Conservation (phyloP, 352 stramenopile species). For the Phytophthora boehmeriae region DNA sequence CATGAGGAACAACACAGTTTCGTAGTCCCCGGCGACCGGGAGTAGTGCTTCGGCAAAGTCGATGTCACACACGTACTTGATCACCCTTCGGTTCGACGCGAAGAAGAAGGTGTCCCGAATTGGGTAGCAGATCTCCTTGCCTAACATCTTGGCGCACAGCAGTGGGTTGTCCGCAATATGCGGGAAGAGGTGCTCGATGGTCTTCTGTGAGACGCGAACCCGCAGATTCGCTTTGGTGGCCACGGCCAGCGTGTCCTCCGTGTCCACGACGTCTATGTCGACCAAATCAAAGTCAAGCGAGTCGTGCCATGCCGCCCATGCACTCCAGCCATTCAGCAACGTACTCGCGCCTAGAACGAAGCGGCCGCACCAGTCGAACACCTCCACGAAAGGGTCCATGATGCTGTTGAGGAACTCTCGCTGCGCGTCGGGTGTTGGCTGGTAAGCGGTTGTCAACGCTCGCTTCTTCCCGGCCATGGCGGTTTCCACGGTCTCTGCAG, state of each 20-base stretch:
- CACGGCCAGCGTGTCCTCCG: constrained; percentile 40
- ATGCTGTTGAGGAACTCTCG: constrained; percentile 48
- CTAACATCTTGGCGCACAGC: constrained; percentile 35
- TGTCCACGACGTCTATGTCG: constrained; percentile 43
- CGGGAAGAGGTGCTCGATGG: constrained; percentile 49
- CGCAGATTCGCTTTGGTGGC: constrained; percentile 39
- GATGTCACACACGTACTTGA: constrained; percentile 54
- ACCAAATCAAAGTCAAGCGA: constrained; percentile 42
- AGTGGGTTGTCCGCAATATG: constrained; percentile 30
- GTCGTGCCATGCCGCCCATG: constrained; percentile 47
- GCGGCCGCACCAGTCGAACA: constrained; percentile 51
- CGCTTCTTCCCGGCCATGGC: constrained; percentile 34
- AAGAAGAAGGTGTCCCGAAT: constrained; percentile 57
- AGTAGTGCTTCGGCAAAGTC: constrained; percentile 45
- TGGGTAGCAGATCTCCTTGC: constrained; percentile 46
- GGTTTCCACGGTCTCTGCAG: constrained; percentile 14
- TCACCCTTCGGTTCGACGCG: constrained; percentile 37
- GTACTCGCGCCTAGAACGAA: constrained; percentile 35
- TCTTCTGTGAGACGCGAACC: constrained; percentile 42
- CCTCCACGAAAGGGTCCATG: constrained; percentile 46
- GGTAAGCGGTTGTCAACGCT: constrained; percentile 13
- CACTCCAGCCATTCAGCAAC: constrained; percentile 45
- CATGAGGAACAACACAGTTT: constrained; percentile 44
- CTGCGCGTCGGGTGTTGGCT: constrained; percentile 36
- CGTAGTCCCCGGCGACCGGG: constrained; percentile 35